phyloP scores from a whole-genome alignment of 2,329 filamentous ascomycete genomes.

The Pestalotiopsis sp. region DNA sequence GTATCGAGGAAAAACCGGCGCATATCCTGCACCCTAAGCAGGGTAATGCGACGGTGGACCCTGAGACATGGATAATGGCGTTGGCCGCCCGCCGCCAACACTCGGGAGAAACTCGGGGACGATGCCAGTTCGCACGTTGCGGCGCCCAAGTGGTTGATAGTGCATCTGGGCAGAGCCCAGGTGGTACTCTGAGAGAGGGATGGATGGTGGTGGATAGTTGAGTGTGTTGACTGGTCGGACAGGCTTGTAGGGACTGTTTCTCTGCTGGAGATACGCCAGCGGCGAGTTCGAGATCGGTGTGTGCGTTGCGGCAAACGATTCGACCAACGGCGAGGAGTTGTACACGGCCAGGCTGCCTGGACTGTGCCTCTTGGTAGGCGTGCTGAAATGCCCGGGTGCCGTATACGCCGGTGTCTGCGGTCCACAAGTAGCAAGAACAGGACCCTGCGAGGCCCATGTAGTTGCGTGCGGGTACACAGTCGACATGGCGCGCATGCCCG shows the following conservation, averaged over 20 bases:
- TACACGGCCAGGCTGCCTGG: slow-evolving; percentile 55
- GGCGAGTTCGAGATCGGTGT: slow-evolving; percentile 80
- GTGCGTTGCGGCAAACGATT: slow-evolving; percentile 57
- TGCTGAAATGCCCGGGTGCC: slow-evolving; percentile 43
- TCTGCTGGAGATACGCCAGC: slow-evolving; percentile 82
- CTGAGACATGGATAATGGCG: slow-evolving; percentile 13
- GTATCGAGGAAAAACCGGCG: neutral
- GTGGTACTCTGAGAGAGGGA: slow-evolving; percentile 76
- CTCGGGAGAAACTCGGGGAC: slow-evolving; percentile 61
- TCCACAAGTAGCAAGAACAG: slow-evolving; percentile 32
- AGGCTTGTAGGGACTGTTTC: slow-evolving; percentile 90
- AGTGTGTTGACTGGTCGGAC: slow-evolving; percentile 88
- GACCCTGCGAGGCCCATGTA: slow-evolving; percentile 40
- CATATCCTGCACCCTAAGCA: neutral
- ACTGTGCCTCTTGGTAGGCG: slow-evolving; percentile 56
- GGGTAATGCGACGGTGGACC: slow-evolving; percentile 12
- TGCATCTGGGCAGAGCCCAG: slow-evolving; percentile 76
- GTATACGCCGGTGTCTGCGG: slow-evolving; percentile 33
- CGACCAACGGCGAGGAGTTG: slow-evolving; percentile 71
- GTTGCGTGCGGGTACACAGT: slow-evolving; percentile 68
- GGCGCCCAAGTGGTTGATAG: slow-evolving; percentile 76
- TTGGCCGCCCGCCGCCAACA: slow-evolving; percentile 23
- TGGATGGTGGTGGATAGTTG: slow-evolving; percentile 83
- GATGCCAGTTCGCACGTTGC: slow-evolving; percentile 69
- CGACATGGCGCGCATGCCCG: slow-evolving; percentile 72